phyloP scores from a whole-genome alignment of 371 early-diverging fungal species.

The Mortierella sp. region DNA sequence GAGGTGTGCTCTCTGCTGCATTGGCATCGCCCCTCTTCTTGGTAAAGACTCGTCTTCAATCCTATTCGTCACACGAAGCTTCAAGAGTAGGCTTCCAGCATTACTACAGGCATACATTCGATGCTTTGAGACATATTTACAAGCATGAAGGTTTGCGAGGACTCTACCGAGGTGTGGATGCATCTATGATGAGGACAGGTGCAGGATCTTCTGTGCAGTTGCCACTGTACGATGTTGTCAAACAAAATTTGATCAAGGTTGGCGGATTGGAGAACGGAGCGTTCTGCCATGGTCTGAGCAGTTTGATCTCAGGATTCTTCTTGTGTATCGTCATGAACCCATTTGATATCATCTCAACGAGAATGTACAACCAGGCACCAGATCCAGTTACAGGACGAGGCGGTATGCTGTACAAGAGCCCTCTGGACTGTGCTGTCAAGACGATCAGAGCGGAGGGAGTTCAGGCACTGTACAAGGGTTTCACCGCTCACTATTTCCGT shows the following conservation, averaged over 20 bases:
- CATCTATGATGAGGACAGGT: slow-evolving; percentile 92
- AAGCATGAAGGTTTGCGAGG: slow-evolving; percentile 78
- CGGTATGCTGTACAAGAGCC: slow-evolving; percentile 78
- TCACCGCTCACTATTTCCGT: slow-evolving; percentile 92
- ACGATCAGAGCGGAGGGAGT: slow-evolving; percentile 88
- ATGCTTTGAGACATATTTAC: slow-evolving; percentile 78
- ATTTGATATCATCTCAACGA: slow-evolving; percentile 94
- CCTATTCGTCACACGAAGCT: slow-evolving; percentile 77
- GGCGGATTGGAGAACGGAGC: slow-evolving; percentile 76
- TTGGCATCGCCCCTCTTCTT: slow-evolving; percentile 92
- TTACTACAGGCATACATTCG: slow-evolving; percentile 77
- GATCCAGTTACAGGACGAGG: slow-evolving; percentile 75
- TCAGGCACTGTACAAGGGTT: slow-evolving; percentile 92
- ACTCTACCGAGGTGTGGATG: slow-evolving; percentile 89
- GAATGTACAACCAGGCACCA: slow-evolving; percentile 94
- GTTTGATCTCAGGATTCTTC: slow-evolving; percentile 87
- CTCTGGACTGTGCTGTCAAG: slow-evolving; percentile 88
- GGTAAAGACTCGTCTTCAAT: slow-evolving; percentile 96
- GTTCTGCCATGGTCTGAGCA: slow-evolving; percentile 79
- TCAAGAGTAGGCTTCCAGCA: slow-evolving; percentile 93
- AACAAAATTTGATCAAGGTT: slow-evolving; percentile 71
- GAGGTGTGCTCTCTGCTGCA: slow-evolving; percentile 86
- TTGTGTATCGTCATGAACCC: slow-evolving; percentile 96
- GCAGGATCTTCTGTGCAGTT: slow-evolving; percentile 94
- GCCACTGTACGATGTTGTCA: slow-evolving; percentile 89